Evolutionary conservation across 345 rosid species (phyloP).

Genomic region (Hirschfeldia incana): DNA sequence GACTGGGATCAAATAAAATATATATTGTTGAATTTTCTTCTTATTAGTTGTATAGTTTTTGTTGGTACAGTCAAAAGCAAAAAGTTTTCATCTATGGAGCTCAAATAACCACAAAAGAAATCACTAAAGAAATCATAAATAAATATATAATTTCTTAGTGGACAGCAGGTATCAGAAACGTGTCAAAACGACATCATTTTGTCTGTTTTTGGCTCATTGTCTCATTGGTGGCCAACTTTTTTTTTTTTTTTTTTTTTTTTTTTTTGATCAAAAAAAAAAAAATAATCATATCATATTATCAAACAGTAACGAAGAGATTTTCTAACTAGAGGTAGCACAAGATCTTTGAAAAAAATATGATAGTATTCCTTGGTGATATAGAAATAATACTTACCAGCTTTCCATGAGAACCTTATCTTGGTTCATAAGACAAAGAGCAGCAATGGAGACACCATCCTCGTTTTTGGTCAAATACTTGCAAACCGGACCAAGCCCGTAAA

Average conservation of each 20-base stretch:
- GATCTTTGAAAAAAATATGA: background rate
- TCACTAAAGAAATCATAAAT: constrained; percentile 9
- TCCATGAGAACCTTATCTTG: constrained; percentile 95
- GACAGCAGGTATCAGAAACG: constrained; percentile 7
- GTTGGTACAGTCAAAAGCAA: background rate
- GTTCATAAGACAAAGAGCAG: constrained; percentile 73
- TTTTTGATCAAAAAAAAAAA: too few species aligned
- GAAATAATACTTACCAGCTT: constrained; percentile 59
- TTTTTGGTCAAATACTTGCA: constrained; percentile 77
- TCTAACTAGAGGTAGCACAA: background rate
- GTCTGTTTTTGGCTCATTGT: constrained; percentile 22
- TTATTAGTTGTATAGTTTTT: background rate
- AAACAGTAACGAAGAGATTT: background rate
- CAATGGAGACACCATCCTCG: constrained; percentile 77
- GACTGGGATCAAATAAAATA: background rate
- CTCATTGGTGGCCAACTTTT: constrained; percentile 9
- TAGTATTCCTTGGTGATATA: background rate
- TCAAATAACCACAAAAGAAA: constrained; percentile 10
- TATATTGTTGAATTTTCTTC: background rate
- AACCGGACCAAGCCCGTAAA: constrained; percentile 78
- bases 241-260: too few species aligned
- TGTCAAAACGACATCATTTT: constrained; percentile 10
- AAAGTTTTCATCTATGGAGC: background rate
- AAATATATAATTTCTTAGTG: background rate
- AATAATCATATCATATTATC: background rate